These are phyloP conservation scores for Lachnellula arida DNA, from an alignment of 2,329 filamentous ascomycete genomes.

Conservation along the genomic window DNA sequence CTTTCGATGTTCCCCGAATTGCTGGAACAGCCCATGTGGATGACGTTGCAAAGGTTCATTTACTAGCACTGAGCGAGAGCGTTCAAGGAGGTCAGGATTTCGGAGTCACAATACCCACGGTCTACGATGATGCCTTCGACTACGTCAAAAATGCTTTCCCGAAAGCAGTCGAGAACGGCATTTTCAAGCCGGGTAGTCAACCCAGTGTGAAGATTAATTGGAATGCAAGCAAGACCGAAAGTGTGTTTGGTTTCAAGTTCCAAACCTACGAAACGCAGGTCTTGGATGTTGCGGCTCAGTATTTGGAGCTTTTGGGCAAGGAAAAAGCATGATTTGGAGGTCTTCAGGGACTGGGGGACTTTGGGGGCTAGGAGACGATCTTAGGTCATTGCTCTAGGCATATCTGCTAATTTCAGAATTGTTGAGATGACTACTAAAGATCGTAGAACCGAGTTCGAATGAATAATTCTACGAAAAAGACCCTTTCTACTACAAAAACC, in stretches of 20 bases:
- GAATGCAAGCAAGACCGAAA: conserved; percentile 13
- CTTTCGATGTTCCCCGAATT: background rate
- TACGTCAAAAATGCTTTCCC: conserved; percentile 16
- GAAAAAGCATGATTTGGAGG: conserved; percentile 4
- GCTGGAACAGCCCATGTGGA: conserved; percentile 18
- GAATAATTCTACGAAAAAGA: too few relatives aligned
- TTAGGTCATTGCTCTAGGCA: too few relatives aligned
- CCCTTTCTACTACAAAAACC: too few relatives aligned
- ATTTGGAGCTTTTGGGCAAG: conserved; percentile 13
- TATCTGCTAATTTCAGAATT: too few relatives aligned
- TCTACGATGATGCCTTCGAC: conserved; percentile 22
- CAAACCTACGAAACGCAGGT: conserved; percentile 14
- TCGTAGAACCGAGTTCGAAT: too few relatives aligned
- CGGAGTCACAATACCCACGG: conserved; percentile 5
- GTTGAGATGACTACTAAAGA: too few relatives aligned
- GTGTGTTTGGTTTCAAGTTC: conserved; percentile 16
- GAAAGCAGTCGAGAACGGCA: conserved; percentile 18
- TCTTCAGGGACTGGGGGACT: too few relatives aligned
- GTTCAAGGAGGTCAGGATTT: conserved; percentile 17
- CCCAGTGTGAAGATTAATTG: conserved; percentile 3
- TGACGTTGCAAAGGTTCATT: conserved; percentile 20
- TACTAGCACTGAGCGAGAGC: conserved; percentile 14
- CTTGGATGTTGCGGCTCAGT: conserved; percentile 15
- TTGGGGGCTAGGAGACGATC: too few relatives aligned
- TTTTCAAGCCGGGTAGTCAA: conserved; percentile 9